Base-by-base conservation (phyloP, 1,284 basidiomycete species). In the Leccinum fallax region DNA sequence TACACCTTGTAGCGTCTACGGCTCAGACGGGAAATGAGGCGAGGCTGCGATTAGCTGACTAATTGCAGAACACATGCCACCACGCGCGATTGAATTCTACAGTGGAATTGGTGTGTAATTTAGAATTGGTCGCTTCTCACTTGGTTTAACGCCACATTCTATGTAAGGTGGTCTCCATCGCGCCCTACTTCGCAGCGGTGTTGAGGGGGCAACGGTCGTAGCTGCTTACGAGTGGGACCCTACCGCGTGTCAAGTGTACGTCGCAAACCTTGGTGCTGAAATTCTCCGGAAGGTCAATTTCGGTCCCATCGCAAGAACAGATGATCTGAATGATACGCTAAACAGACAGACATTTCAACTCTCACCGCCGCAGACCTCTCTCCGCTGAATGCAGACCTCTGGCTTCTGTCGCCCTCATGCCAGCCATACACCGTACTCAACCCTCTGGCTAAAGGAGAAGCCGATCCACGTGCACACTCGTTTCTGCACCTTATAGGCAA, bases 371-470 rank as follows among this genome's bases (percentile, higher is more conserved):
- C 72, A 5, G 71, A 78, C 30, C 72, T 92, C n/a, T 74, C 79
- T 28, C 54, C 64, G 21, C 74, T 82, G 28, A 64, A 80, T 63
- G 85, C 86, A 28, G 74, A 85, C 64, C 69, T 90, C 5, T 92
- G 90, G 89, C 80, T 92, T 26, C 73, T 92, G 46, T 92, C 90
- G 0, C 90, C 90, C 5, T 85, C 90, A 9, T 93, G 91, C 69
- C 90, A 92, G 69, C 90, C 90, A 0, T 93, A 92, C 67, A 92
- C 90, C 0, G 83, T 91, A 2, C 77, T 93, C 59, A 92, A 91
- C 68, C 85, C 89, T 2, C 77, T 80, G 24, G 86, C 89, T 9
- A 87, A 86, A 77, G 90, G 88, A 6, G 82, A 81, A 9, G 75
- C 76, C 24, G 90, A 93, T 75, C 87, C 90, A 5, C 82, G 90